These are phyloP conservation scores for Taxawa tesnikishii DNA, from an alignment of 2,329 filamentous ascomycete species.

Conservation along the genomic window DNA sequence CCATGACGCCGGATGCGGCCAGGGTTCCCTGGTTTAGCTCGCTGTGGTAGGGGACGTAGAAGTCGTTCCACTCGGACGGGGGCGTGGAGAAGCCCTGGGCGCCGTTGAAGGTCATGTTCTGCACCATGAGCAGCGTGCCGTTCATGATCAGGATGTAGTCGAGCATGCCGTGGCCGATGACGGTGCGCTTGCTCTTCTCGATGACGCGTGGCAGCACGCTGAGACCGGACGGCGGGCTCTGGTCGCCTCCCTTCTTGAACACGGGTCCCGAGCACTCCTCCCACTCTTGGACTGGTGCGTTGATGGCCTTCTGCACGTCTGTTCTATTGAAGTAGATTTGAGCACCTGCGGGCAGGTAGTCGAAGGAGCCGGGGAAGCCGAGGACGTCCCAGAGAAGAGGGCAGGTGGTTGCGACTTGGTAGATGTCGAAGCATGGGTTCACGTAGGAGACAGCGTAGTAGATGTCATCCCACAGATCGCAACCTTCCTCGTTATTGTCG, in stretches of 20 bases:
- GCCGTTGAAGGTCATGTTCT: constrained; percentile 74
- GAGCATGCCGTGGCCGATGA: constrained; percentile 60
- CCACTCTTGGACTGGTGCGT: constrained; percentile 49
- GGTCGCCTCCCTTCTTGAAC: constrained; percentile 38
- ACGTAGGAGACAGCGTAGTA: constrained; percentile 38
- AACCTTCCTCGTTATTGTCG: constrained; percentile 33
- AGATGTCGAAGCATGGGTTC: constrained; percentile 74
- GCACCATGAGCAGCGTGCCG: constrained; percentile 58
- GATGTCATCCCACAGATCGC: constrained; percentile 37
- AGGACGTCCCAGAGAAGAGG: constrained; percentile 58
- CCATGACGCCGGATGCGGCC: constrained; percentile 55
- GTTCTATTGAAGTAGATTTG: constrained; percentile 57
- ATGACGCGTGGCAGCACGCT: constrained; percentile 58
- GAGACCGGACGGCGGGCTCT: constrained; percentile 41
- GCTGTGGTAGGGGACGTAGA: constrained; percentile 55
- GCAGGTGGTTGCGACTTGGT: constrained; percentile 61
- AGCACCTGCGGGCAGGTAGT: constrained; percentile 51
- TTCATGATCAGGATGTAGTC: constrained; percentile 58
- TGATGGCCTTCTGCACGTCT: constrained; percentile 57
- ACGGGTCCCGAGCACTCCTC: constrained; percentile 41
- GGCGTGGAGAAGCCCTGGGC: constrained; percentile 53
- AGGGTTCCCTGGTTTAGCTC: constrained; percentile 33
- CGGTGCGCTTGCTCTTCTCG: constrained; percentile 57
- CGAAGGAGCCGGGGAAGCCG: constrained; percentile 52
- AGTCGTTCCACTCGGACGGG: constrained; percentile 42